Base-by-base conservation (phyloP, 345 rosid genomes). In the Aegle marmelos region DNA sequence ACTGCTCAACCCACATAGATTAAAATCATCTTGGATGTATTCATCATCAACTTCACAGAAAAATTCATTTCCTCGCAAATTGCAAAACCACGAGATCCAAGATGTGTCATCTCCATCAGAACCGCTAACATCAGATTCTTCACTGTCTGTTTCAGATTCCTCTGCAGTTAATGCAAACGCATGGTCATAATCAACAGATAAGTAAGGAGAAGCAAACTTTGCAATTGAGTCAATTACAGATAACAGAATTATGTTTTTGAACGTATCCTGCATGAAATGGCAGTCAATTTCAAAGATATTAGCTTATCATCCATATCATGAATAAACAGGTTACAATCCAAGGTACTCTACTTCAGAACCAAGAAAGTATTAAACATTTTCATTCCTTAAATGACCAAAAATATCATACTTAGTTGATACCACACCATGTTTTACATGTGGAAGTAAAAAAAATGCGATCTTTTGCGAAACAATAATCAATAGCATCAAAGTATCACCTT, bases 1-100 rank as follows among this genome's bases (percentile, higher is more conserved):
- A 85, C 95, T 86, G 88, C 98, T 95, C 83, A 95, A 83, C 48
- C 99, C 99, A 80, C 98, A 95, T 6, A 95, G 98, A 84, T 95
- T 95, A 61, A 95, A 95, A 80, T 95, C 99, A 83, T 95, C 99
- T 71, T 93, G 98, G 68, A 95, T 91, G 82, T 93, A 95, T 30
- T 95, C 97, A 53, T 95, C 99, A 88, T 95, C 99, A 71, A 95
- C 95, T 86, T 95, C 99, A 82, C 97, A 95, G 82, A 92, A 95
- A 77, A 95, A 94, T 78, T 95, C 99, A 79, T 95, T 95, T 74
- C 99, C 98, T 54, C 97, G 80, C 87, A 95, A 89, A 80, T 90
- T 95, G 88, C 99, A 93, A 80, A 95, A 95, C 99, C 99, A 95
- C 6, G 99, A 91, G 83, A 95, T 94, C 99, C 99, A 95, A 13